phyloP scores from a whole-genome alignment of 1,284 basidiomycete species.

The Sanghuangporus weigelae region DNA sequence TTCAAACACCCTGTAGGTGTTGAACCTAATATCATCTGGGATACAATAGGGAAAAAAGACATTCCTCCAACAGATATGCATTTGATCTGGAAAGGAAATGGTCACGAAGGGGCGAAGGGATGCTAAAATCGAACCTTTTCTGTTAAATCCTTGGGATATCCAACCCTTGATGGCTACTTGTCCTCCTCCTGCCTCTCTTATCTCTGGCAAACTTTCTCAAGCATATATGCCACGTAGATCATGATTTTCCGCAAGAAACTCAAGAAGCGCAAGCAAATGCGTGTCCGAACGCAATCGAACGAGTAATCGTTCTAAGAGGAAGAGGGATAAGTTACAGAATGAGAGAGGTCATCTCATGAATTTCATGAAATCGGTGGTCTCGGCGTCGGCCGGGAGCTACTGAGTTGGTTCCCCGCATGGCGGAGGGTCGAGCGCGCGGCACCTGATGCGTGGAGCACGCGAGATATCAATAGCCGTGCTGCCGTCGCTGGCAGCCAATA shows the following conservation, averaged over 20 bases:
- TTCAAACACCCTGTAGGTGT: no score
- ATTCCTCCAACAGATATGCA: not conserved
- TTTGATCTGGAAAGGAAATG: not conserved
- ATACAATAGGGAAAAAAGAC: not conserved
- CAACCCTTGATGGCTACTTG: not conserved
- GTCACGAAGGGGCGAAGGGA: not conserved
- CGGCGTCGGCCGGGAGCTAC: not conserved
- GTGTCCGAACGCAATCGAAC: not conserved
- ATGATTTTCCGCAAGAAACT: not conserved
- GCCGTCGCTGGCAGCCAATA: slow-evolving; percentile 1
- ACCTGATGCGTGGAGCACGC: not conserved
- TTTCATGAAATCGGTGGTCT: not conserved
- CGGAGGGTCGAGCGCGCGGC: not conserved
- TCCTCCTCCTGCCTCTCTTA: not conserved
- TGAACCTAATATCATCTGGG: no score
- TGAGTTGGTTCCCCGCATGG: not conserved
- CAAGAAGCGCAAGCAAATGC: not conserved
- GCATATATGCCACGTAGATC: not conserved
- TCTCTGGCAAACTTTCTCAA: not conserved
- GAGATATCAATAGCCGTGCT: not conserved
- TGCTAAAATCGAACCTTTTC: not conserved
- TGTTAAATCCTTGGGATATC: not conserved
- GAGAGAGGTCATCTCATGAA: no score
- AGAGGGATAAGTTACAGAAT: not conserved
- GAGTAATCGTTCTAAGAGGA: not conserved